Evolutionary conservation across 192 early-diverging fungal genomes (phyloP).

Genomic region (Podochytrium sp.): DNA sequence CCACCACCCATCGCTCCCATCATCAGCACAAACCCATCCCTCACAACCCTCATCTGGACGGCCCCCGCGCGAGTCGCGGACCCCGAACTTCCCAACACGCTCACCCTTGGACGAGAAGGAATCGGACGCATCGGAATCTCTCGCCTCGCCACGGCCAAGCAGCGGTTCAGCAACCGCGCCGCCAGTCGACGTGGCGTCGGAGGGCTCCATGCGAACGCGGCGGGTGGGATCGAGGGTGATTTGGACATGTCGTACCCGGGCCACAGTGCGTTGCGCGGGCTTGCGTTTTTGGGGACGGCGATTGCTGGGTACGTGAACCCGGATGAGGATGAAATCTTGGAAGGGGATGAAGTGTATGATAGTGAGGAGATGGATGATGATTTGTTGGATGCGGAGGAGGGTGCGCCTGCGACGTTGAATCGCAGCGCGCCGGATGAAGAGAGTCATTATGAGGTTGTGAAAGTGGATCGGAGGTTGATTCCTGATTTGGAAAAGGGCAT

Average conservation of each 20-base stretch:
- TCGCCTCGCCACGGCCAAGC: slow-evolving; percentile 26
- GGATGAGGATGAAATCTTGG: slow-evolving; percentile 22
- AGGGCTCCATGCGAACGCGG: not conserved
- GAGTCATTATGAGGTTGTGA: slow-evolving; percentile 31
- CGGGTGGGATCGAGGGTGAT: not conserved
- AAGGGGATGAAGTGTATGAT: slow-evolving; percentile 19
- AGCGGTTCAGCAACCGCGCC: not conserved
- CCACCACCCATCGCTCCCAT: not conserved
- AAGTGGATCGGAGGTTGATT: slow-evolving; percentile 29
- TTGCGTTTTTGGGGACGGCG: slow-evolving; percentile 30
- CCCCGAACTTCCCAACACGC: slow-evolving; percentile 30
- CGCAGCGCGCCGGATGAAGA: slow-evolving; percentile 26
- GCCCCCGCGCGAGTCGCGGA: slow-evolving; percentile 22
- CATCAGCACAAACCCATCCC: not conserved
- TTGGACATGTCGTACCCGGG: not conserved
- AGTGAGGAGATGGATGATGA: slow-evolving; percentile 1
- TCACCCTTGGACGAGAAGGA: slow-evolving; percentile 27
- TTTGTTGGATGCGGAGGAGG: not conserved
- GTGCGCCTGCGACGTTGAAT: not conserved
- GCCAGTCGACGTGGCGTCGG: not conserved
- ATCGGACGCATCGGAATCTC: slow-evolving; percentile 33
- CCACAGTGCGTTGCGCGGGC: not conserved
- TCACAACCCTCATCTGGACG: slow-evolving; percentile 30
- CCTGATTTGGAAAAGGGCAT: slow-evolving; percentile 30
- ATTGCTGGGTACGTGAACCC: slow-evolving; percentile 28